These are phyloP conservation scores for Xylaria sp. DNA, from an alignment of 2,329 filamentous ascomycete genomes.

Conservation along the genomic window DNA sequence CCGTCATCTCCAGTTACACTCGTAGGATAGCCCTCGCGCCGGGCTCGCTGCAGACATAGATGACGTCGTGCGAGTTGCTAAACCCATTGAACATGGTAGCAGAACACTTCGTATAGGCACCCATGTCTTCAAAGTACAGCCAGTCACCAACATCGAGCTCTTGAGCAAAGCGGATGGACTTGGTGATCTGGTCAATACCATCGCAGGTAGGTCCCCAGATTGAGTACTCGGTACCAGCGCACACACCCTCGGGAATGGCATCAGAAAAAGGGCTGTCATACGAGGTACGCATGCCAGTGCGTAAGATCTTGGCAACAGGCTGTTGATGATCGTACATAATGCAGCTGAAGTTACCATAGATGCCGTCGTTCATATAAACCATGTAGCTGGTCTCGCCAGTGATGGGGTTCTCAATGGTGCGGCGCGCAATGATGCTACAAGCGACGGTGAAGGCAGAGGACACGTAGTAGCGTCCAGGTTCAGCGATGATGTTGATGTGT, in stretches of 20 bases:
- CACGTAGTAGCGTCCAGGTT: slow-evolving; percentile 97
- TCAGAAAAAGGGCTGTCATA: slow-evolving; percentile 66
- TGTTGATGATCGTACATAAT: slow-evolving; percentile 99
- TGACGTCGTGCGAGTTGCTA: slow-evolving; percentile 87
- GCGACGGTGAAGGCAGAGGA: slow-evolving; percentile 93
- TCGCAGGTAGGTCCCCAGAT: slow-evolving; percentile 99
- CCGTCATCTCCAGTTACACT: slow-evolving; percentile 37
- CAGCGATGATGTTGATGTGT: slow-evolving; percentile 85
- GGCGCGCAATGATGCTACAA: slow-evolving; percentile 94
- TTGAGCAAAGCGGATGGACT: slow-evolving; percentile 79
- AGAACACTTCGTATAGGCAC: slow-evolving; percentile 97
- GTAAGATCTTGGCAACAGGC: slow-evolving; percentile 83
- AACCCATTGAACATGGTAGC: slow-evolving; percentile 99
- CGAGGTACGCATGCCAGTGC: slow-evolving; percentile 65
- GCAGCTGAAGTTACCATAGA: slow-evolving; percentile 98
- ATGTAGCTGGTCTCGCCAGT: slow-evolving; percentile 81
- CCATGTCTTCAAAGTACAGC: slow-evolving; percentile 99
- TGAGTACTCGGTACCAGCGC: slow-evolving; percentile 80
- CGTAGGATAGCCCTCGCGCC: slow-evolving; percentile 79
- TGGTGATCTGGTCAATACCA: slow-evolving; percentile 93
- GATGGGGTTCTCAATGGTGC: slow-evolving; percentile 79
- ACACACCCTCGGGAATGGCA: slow-evolving; percentile 53
- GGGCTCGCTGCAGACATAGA: slow-evolving; percentile 94
- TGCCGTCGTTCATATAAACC: slow-evolving; percentile 96
- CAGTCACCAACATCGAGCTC: slow-evolving; percentile 93